Evolutionary conservation across 192 early-diverging fungal genomes (phyloP), one percentile per base, ranked within the genome.

Genomic region (Paraglomus occultum): DNA sequence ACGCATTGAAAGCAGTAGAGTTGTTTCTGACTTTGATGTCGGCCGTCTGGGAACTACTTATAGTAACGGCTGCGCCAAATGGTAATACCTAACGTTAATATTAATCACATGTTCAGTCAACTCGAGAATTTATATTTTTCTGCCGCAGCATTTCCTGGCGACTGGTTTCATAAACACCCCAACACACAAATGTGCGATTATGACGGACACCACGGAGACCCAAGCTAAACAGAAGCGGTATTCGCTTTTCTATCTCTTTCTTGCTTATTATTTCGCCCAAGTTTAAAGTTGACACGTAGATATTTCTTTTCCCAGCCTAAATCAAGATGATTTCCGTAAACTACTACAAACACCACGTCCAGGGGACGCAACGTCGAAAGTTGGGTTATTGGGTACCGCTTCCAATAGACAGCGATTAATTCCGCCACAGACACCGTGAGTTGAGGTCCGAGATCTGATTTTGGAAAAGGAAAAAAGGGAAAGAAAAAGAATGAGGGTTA

Each of bases 291-390:
- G 4, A 8, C 0, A 49, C 53, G 12, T 58, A 43, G 31, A 22
- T 31, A 39, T 46, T n/a, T 10, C 12, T 7, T 8, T 17, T 42
- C 31, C 60, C 66, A 85, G 88, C 18, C 62, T 92, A 45, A 87
- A 76, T 31, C 92, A 93, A 71, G 90, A 93, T 67, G 92, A 93
- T 65, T 93, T 93, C 69, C 77, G 92, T 23, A 90, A 85, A 53
- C 76, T 93, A 38, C 71, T 93, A 31, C 78, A 86, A 31, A 93
- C 92, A 7, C 92, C 92, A 14, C 83, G 90, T 6, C 64, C 79
- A 9, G 72, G 53, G 8, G 77, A 70, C 43, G 64, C 50, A 39
- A 76, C 58, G 53, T n/a, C 72, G 17, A 60, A 55, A n/a, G 3
- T 31, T 31, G 76, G 67, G 18, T 73, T 75, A 38, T 53, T 77